A percentile compares a stretch with the other conserved stretches of the same genome.
phyloP scores from a whole-genome alignment of 2,329 filamentous ascomycete species.

The Zymoseptoria ardabiliae region DNA sequence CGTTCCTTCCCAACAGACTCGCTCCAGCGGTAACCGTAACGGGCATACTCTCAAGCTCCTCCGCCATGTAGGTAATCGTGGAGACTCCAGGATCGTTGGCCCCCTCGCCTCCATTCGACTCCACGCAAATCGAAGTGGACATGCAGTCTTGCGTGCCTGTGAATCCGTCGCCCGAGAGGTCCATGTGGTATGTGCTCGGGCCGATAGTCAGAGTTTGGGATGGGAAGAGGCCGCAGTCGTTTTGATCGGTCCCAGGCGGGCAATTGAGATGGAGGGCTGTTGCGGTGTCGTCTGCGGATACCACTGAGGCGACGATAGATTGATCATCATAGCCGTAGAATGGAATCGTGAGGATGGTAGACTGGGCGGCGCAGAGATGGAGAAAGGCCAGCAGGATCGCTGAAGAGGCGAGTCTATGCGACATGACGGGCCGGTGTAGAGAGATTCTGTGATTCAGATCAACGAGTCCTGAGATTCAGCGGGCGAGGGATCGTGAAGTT shows the following conservation, averaged over 20 bases:
- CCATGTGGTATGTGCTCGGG: conserved; percentile 17
- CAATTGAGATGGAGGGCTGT: conserved; percentile 17
- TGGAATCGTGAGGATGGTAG: conserved; percentile 9
- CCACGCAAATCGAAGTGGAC: conserved; percentile 9
- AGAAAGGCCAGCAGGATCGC: neutral
- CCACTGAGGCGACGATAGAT: conserved; percentile 15
- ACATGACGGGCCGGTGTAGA: neutral
- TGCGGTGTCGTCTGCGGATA: conserved; percentile 6
- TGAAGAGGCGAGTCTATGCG: neutral
- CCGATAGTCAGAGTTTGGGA: conserved; percentile 14
- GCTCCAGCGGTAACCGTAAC: conserved; percentile 15
- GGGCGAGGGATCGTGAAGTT: neutral
- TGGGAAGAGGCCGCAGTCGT: conserved; percentile 19
- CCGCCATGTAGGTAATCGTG: conserved; percentile 12
- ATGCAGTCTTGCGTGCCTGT: conserved; percentile 14
- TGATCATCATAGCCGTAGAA: conserved; percentile 18
- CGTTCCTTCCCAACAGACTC: neutral
- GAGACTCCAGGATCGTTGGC: conserved; percentile 17
- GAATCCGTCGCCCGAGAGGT: conserved; percentile 11
- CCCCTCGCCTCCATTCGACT: conserved; percentile 9
- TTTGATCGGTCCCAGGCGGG: conserved; percentile 5
- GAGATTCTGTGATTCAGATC: too few species aligned
- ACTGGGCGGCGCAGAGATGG: neutral
- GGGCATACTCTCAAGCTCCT: conserved; percentile 6
- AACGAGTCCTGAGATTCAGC: neutral